phyloP scores from a whole-genome alignment of 305 asterid species.

The Ilex paraguariensis region DNA sequence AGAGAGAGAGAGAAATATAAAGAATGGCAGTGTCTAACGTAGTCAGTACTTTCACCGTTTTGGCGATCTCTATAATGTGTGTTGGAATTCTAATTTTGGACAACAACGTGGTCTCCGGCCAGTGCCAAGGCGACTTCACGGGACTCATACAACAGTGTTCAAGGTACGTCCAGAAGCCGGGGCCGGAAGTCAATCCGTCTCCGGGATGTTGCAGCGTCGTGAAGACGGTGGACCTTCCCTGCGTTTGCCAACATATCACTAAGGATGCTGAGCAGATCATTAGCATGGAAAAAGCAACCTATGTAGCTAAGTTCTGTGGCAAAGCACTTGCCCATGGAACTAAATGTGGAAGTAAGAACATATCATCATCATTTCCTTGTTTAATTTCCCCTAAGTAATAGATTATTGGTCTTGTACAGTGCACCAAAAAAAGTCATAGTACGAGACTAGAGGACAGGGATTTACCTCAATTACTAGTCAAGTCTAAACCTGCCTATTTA shows the following conservation, averaged over 20 bases:
- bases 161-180: slow-evolving; percentile 38
- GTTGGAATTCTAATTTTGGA: not conserved
- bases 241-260: slow-evolving; percentile 44
- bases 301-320: slow-evolving; percentile 45
- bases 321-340: slow-evolving; percentile 49
- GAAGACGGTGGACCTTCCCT: slow-evolving; percentile 39
- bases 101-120: slow-evolving; percentile 26
- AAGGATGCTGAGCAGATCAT: slow-evolving; percentile 38
- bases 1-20: too few relatives aligned
- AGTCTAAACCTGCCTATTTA: too few relatives aligned
- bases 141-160: slow-evolving; percentile 59
- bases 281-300: slow-evolving; percentile 60
- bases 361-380: too few relatives aligned
- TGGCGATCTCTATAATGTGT: not conserved
- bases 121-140: slow-evolving; percentile 58
- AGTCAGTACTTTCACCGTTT: not conserved
- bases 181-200: slow-evolving; percentile 44
- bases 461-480: too few relatives aligned
- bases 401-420: too few relatives aligned
- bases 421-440: too few relatives aligned
- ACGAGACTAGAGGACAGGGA: too few relatives aligned
- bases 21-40: not conserved
- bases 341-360: slow-evolving; percentile 57
- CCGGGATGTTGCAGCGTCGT: slow-evolving; percentile 44
- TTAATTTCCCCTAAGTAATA: too few relatives aligned